phyloP scores from a whole-genome alignment of 2,329 filamentous ascomycete species.

The Pseudogymnoascus sp. region DNA sequence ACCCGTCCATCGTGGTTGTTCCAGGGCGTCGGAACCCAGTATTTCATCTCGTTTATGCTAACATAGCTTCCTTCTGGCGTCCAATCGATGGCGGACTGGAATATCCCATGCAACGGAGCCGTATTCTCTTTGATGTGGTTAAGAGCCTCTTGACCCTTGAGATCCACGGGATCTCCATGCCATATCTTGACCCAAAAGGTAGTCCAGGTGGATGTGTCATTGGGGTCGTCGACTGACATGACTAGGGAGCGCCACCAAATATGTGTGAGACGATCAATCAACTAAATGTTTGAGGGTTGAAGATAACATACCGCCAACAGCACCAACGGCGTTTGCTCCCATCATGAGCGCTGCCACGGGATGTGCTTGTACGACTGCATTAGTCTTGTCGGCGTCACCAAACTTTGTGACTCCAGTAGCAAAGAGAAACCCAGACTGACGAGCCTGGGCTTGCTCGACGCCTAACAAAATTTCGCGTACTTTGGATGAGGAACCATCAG shows the following conservation, averaged over 20 bases:
- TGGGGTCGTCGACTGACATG: slow-evolving; percentile 22
- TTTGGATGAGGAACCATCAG: slow-evolving; percentile 29
- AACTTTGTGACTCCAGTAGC: slow-evolving; percentile 26
- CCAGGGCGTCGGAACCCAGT: slow-evolving; percentile 28
- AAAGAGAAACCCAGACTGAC: slow-evolving; percentile 27
- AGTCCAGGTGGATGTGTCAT: slow-evolving; percentile 28
- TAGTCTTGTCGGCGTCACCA: slow-evolving; percentile 23
- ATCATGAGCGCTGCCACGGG: slow-evolving; percentile 29
- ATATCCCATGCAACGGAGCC: slow-evolving; percentile 26
- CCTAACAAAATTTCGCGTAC: slow-evolving; percentile 29
- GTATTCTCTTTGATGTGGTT: slow-evolving; percentile 26
- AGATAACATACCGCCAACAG: slow-evolving; percentile 26
- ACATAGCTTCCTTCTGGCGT: slow-evolving; percentile 28
- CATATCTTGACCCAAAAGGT: slow-evolving; percentile 33
- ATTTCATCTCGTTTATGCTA: slow-evolving; percentile 32
- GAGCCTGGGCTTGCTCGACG: slow-evolving; percentile 19
- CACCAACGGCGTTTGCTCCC: slow-evolving; percentile 26
- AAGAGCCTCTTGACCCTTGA: slow-evolving; percentile 33
- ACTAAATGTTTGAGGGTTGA: not conserved
- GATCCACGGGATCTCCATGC: slow-evolving; percentile 21
- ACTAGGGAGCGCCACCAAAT: slow-evolving; percentile 15
- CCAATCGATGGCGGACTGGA: slow-evolving; percentile 31
- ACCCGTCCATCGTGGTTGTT: slow-evolving; percentile 28
- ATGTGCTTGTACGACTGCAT: slow-evolving; percentile 25
- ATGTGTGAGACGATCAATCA: not conserved